Conservation (phyloP, 495 filamentous ascomycete species). For the Hypoxylon rickii region DNA sequence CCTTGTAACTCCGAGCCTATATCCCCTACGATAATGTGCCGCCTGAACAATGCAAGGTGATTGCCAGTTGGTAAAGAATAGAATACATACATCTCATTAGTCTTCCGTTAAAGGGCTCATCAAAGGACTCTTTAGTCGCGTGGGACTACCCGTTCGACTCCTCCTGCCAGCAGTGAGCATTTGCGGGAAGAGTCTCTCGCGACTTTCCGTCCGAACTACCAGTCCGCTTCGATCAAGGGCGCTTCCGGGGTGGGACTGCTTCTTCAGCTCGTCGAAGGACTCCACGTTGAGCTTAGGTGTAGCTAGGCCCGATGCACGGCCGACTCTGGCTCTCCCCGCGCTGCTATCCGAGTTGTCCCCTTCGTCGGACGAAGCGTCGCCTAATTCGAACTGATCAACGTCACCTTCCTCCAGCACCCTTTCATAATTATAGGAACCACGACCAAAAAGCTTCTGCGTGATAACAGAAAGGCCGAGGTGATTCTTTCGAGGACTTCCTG, state of each 20-base stretch:
- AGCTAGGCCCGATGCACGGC: conserved; percentile 63
- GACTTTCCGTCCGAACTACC: conserved; percentile 78
- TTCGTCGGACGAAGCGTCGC: conserved; percentile 62
- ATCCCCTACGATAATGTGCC: conserved; percentile 16
- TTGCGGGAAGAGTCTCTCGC: conserved; percentile 65
- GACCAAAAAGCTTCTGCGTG: conserved; percentile 63
- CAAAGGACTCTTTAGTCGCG: conserved; percentile 67
- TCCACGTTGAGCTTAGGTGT: conserved; percentile 68
- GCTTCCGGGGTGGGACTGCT: conserved; percentile 48
- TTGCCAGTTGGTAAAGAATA: conserved; percentile 27
- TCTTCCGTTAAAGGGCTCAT: conserved; percentile 54
- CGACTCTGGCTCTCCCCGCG: conserved; percentile 52
- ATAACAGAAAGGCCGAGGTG: conserved; percentile 59
- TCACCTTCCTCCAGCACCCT: conserved; percentile 82
- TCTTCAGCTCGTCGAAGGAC: conserved; percentile 60
- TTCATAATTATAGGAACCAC: conserved; percentile 65
- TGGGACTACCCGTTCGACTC: conserved; percentile 68
- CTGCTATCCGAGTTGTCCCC: conserved; percentile 60
- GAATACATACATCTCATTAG: conserved; percentile 25
- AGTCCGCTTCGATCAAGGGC: conserved; percentile 75
- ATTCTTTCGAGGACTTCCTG: conserved; percentile 58
- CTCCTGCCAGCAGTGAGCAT: conserved; percentile 56
- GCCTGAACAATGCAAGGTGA: conserved; percentile 7
- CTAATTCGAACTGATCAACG: conserved; percentile 70
- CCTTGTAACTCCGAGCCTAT: conserved; percentile 28